Evolutionary conservation across 768 basidiomycete species (phyloP).

Genomic region (Tulasnella sp.): DNA sequence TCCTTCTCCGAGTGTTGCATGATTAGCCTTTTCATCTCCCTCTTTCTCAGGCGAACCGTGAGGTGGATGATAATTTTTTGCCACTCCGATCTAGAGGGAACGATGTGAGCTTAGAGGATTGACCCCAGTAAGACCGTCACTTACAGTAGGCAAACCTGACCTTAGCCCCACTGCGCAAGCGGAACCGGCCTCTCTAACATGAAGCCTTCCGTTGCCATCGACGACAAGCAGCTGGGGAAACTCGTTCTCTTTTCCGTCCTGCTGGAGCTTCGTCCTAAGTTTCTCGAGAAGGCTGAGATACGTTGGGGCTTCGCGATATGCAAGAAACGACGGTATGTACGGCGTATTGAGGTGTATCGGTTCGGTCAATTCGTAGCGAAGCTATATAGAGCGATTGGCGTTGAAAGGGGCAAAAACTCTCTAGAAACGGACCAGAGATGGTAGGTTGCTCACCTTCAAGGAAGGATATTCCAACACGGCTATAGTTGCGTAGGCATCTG

Average conservation of each 20-base stretch:
- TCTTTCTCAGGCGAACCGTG: neutral
- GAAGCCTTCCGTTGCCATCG: conserved; percentile 38
- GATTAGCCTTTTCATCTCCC: neutral
- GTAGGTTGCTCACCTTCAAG: conserved; percentile 32
- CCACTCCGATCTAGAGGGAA: conserved; percentile 26
- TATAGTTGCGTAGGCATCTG: conserved; percentile 34
- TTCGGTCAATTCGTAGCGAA: conserved; percentile 31
- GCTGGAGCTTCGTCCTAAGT: conserved; percentile 25
- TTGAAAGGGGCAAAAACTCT: too few species aligned
- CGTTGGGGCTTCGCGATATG: conserved; percentile 35
- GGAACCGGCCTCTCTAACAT: conserved; percentile 35
- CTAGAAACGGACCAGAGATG: neutral
- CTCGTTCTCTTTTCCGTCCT: conserved; percentile 7
- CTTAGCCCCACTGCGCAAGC: conserved; percentile 35
- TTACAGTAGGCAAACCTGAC: conserved; percentile 35
- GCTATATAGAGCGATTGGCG: conserved; percentile 16
- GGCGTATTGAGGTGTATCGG: conserved; percentile 32
- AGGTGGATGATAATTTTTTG: conserved; percentile 30
- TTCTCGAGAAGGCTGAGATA: conserved; percentile 32
- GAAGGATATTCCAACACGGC: conserved; percentile 34
- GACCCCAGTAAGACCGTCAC: conserved; percentile 7
- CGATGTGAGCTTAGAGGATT: too few species aligned
- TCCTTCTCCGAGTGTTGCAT: neutral
- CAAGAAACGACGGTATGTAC: conserved; percentile 37
- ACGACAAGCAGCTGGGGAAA: conserved; percentile 36